Base-by-base conservation (phyloP, 371 early-diverging fungal species). In the Lichtheimia corymbifera region DNA sequence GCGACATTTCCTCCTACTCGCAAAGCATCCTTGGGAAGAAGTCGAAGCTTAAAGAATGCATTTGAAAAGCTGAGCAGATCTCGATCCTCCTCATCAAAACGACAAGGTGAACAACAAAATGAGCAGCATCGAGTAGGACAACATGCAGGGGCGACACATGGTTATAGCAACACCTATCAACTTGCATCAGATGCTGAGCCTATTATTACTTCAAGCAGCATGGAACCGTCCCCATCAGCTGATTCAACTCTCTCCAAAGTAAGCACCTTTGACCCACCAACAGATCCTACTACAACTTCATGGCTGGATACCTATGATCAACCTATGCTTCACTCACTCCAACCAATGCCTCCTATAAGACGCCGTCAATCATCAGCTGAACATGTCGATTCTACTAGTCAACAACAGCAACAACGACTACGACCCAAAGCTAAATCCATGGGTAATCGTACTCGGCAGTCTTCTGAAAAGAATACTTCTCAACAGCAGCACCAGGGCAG, bases 31-130 rank as follows among this genome's bases (percentile, higher is more conserved):
- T 35, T 13, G 30, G 28, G 24, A 17, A 42, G 12, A 35, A n/a
- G 24, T 52, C 35, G 53, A 22, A 62, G 75, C 55, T 70, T 67
- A 62, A 68, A 74, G 54, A 73, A 69, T 30, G 70, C 65, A 73
- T 73, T 66, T 58, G 55, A n/a, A 22, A 28, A 35, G 35, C 35
- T 35, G 35, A 35, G 35, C 35, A 35, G 35, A 35, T 35, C 35
- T 11, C 35, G 35, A 35, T 35, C 35, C 6, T 35, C 35, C 2
- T 35, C 35, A 35, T 35, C 35, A 5, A 35, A 35, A 35, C 6
- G 35, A 35, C 35, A 35, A 35, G 7, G 28, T 28, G 28, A 28
- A 28, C 28, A 28, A 28, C 28, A 28, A 28, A 28, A 28, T 4
- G 35, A 9, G 9, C 1, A 35, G 35, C n/a, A n/a, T n/a, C n/a